Evolutionary conservation across 352 stramenopile genomes (phyloP).

Genomic region (Globisporangium cederbergense): DNA sequence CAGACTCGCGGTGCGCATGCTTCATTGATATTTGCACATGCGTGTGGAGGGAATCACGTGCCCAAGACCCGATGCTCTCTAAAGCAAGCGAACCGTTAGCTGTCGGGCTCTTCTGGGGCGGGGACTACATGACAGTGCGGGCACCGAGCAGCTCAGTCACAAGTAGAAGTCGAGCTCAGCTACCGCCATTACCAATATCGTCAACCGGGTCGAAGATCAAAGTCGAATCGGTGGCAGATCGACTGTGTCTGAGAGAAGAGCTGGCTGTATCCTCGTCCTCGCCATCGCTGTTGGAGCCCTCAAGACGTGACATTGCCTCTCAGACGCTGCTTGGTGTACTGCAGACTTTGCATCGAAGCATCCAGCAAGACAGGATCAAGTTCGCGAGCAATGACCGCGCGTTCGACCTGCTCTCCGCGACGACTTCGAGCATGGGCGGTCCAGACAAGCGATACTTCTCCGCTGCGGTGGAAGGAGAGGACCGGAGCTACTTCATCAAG

Average conservation of each 20-base stretch:
- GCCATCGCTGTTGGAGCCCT: neutral
- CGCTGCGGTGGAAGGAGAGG: constrained; percentile 27
- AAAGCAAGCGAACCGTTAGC: constrained; percentile 11
- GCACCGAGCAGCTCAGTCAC: neutral
- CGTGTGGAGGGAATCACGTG: neutral
- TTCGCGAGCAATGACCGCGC: constrained; percentile 32
- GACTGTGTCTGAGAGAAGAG: neutral
- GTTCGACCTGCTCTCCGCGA: constrained; percentile 22
- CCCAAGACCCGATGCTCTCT: neutral
- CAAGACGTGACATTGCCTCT: constrained; percentile 12
- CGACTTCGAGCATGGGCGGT: neutral
- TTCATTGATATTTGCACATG: neutral
- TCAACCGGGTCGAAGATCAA: neutral
- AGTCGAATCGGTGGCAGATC: neutral
- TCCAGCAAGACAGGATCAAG: constrained; percentile 28
- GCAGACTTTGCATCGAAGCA: constrained; percentile 42
- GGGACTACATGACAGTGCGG: neutral
- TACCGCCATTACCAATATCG: constrained; percentile 1
- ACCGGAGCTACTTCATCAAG: constrained; percentile 32
- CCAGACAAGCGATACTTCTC: constrained; percentile 21
- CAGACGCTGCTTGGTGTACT: constrained; percentile 42
- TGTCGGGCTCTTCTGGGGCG: constrained; percentile 35
- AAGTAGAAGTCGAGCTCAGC: neutral
- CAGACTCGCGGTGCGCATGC: neutral
- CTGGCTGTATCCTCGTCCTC: neutral